These are phyloP conservation scores for Rhodotorula paludigena DNA, from an alignment of 768 basidiomycete genomes.

Conservation along the genomic window DNA sequence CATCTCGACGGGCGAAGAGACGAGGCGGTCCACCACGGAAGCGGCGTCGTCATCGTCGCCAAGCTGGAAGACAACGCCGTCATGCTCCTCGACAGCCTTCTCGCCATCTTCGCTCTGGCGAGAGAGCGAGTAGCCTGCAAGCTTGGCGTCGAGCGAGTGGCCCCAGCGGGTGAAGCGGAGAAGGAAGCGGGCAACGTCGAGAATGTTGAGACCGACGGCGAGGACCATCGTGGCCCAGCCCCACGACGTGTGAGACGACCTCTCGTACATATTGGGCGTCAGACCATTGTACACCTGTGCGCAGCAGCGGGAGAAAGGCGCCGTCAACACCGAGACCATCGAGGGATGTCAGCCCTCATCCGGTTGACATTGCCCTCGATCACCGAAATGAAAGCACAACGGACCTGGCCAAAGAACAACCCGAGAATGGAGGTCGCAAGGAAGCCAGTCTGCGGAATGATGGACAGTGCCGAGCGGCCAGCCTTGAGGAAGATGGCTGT, in stretches of 20 bases:
- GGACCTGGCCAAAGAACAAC: conserved; percentile 56
- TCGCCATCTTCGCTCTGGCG: not conserved
- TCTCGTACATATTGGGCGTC: conserved; percentile 70
- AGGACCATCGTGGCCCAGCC: conserved; percentile 59
- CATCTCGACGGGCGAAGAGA: not conserved
- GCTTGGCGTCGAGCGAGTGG: not conserved
- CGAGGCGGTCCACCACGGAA: not conserved
- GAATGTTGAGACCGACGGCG: conserved; percentile 52
- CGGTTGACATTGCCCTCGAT: not conserved
- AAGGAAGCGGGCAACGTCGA: conserved; percentile 54
- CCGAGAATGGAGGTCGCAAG: conserved; percentile 61
- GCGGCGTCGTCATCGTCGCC: conserved; percentile 21
- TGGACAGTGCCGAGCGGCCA: conserved; percentile 64
- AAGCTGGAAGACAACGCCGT: not conserved
- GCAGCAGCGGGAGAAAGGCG: conserved; percentile 56
- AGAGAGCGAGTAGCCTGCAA: not conserved
- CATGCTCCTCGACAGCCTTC: not conserved
- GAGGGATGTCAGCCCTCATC: conserved; percentile 47
- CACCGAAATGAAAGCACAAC: not conserved
- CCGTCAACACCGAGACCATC: conserved; percentile 47
- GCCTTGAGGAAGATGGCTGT: conserved; percentile 75
- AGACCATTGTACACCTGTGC: conserved; percentile 68
- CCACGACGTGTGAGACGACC: conserved; percentile 58
- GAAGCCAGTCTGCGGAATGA: conserved; percentile 60
- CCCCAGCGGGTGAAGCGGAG: conserved; percentile 9